Conservation (phyloP, 2,329 filamentous ascomycete genomes). For the Huntiella omanensis region DNA sequence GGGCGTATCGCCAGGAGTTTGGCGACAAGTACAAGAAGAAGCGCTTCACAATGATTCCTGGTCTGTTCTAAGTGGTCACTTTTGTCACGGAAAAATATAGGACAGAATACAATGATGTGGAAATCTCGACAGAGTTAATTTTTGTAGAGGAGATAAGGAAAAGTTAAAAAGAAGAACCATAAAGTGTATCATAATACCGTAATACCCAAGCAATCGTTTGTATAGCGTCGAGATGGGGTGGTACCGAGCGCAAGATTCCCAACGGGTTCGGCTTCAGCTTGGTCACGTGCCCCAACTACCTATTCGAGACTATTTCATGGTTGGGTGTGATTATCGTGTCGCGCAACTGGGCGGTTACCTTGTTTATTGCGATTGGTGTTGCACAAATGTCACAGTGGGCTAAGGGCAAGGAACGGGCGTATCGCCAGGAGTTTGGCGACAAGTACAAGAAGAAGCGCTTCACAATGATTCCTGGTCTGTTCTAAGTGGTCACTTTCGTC, state of each 20-base stretch:
- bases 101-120: background rate
- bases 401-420: constrained; percentile 75
- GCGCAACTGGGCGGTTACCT: constrained; percentile 55
- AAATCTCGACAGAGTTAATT: background rate
- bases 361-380: constrained; percentile 58
- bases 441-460: constrained; percentile 91
- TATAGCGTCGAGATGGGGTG: constrained; percentile 29
- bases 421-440: constrained; percentile 78
- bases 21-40: constrained; percentile 92
- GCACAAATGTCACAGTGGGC: constrained; percentile 78
- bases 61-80: constrained; percentile 37
- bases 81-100: background rate
- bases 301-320: constrained; percentile 84
- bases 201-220: background rate
- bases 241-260: constrained; percentile 76
- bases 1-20: constrained; percentile 74
- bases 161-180: background rate
- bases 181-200: background rate
- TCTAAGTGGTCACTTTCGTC: constrained; percentile 24
- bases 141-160: background rate
- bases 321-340: constrained; percentile 61
- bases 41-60: constrained; percentile 65
- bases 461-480: constrained; percentile 61
- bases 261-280: constrained; percentile 63
- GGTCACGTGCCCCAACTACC: constrained; percentile 94